A percentile compares a stretch with the other conserved stretches of the same genome.
Evolutionary conservation across 208 protist genomes (phyloP).

Genomic region (Crithidia bombi): DNA sequence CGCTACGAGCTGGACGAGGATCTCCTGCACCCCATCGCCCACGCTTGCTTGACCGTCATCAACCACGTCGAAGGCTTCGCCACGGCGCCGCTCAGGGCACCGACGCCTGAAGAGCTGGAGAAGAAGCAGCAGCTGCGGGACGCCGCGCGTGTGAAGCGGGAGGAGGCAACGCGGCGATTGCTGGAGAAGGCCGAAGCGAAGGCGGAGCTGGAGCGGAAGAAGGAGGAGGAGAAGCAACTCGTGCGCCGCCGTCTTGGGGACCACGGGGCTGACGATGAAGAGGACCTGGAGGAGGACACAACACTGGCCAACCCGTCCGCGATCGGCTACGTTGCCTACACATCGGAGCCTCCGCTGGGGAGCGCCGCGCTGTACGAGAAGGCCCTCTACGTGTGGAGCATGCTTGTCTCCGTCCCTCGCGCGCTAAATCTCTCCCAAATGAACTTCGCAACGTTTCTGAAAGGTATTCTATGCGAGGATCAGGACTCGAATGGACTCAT

Average conservation of each 20-base stretch:
- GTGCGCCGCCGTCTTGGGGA: slow-evolving; percentile 57
- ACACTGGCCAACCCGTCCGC: slow-evolving; percentile 46
- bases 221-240: slow-evolving; percentile 66
- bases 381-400: slow-evolving; percentile 80
- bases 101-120: slow-evolving; percentile 52
- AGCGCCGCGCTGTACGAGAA: slow-evolving; percentile 59
- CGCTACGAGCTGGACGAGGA: slow-evolving; percentile 88
- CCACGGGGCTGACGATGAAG: slow-evolving; percentile 40
- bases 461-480: slow-evolving; percentile 62
- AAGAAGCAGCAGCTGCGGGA: slow-evolving; percentile 65
- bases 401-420: slow-evolving; percentile 68
- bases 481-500: slow-evolving; percentile 79
- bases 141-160: slow-evolving; percentile 62
- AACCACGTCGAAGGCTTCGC: slow-evolving; percentile 87
- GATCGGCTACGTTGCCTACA: slow-evolving; percentile 65
- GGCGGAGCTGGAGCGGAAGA: slow-evolving; percentile 58
- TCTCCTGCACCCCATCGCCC: slow-evolving; percentile 83
- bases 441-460: slow-evolving; percentile 78
- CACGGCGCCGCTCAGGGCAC: slow-evolving; percentile 58
- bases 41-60: slow-evolving; percentile 72
- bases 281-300: slow-evolving; percentile 50
- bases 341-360: slow-evolving; percentile 40
- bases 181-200: slow-evolving; percentile 50
- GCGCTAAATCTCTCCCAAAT: slow-evolving; percentile 77
- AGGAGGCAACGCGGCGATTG: slow-evolving; percentile 53